These are phyloP conservation scores for Solanum chiquidenum DNA, from an alignment of 257 asterid species.

Conservation along the genomic window DNA sequence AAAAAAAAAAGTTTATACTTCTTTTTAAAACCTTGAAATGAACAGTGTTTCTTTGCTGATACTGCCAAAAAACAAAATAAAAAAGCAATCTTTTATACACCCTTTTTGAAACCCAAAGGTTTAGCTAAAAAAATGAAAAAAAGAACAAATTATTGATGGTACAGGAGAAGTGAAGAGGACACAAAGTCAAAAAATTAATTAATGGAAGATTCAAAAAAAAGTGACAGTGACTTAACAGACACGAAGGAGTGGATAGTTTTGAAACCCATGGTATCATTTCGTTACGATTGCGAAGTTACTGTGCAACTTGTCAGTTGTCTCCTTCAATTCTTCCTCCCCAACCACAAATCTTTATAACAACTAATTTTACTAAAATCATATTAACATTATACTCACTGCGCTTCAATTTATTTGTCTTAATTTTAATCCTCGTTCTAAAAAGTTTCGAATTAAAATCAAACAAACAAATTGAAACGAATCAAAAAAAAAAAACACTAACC, in stretches of 20 bases:
- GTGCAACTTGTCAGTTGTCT: not conserved
- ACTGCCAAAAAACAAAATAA: not conserved
- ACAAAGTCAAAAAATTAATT: not conserved
- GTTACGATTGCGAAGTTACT: not conserved
- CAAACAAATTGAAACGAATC: not conserved
- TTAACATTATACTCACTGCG: not conserved
- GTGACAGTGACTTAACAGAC: not conserved
- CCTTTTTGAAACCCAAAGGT: not conserved
- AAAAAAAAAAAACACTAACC: slow-evolving; percentile 27
- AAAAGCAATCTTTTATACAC: not conserved
- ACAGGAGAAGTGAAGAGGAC: not conserved
- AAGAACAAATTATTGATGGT: not conserved
- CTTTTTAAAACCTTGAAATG: not conserved
- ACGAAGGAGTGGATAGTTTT: not conserved
- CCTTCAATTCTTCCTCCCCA: not conserved
- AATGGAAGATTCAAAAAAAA: not conserved
- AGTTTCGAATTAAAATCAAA: not conserved
- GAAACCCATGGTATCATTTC: not conserved
- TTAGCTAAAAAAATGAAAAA: not conserved
- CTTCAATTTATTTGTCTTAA: not conserved
- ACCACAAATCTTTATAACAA: not conserved
- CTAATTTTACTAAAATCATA: not conserved
- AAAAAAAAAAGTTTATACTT: not conserved
- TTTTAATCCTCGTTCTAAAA: too few species aligned
- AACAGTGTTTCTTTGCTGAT: not conserved